A percentile compares a stretch with the other conserved stretches of the same genome.
Conservation (phyloP, 805 yeast genomes). For the Suhomyces sp. region DNA sequence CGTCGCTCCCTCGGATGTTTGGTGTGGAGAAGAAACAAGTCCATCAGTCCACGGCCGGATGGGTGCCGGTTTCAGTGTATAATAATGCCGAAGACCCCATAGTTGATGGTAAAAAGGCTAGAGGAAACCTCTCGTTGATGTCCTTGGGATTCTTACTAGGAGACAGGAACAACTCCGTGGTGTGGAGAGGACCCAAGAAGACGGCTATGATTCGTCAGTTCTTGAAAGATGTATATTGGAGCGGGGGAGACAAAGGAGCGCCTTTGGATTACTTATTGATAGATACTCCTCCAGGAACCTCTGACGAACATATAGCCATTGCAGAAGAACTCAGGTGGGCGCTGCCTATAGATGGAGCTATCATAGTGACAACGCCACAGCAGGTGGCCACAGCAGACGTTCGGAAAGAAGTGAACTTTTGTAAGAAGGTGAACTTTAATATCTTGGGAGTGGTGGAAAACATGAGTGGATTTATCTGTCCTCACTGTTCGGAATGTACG, state of each 20-base stretch:
- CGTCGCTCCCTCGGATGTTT: slow-evolving; percentile 94
- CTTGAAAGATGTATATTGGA: slow-evolving; percentile 85
- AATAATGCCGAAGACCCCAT: slow-evolving; percentile 6
- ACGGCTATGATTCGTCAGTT: slow-evolving; percentile 97
- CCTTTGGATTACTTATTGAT: slow-evolving; percentile 73
- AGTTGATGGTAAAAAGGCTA: slow-evolving; percentile 17
- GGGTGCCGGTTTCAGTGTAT: slow-evolving; percentile 79
- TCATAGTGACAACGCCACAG: slow-evolving; percentile 96
- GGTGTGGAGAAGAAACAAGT: slow-evolving; percentile 81
- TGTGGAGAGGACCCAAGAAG: slow-evolving; percentile 98
- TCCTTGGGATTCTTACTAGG: slow-evolving; percentile 84
- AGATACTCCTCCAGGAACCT: slow-evolving; percentile 98
- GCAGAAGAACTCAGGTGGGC: slow-evolving; percentile 82
- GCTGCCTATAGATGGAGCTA: slow-evolving; percentile 80
- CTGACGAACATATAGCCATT: slow-evolving; percentile 95
- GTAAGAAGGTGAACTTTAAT: slow-evolving; percentile 76
- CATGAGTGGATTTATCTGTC: slow-evolving; percentile 96
- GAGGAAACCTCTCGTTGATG: slow-evolving; percentile 60
- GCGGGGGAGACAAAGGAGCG: slow-evolving; percentile 45
- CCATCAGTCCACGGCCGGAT: slow-evolving; percentile 77
- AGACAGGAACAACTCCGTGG: slow-evolving; percentile 85
- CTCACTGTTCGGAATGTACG: slow-evolving; percentile 88
- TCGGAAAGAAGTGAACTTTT: slow-evolving; percentile 87
- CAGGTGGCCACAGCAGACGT: slow-evolving; percentile 92
- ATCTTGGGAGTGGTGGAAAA: slow-evolving; percentile 89